Percentiles rank a stretch among this genome's conserved stretches.
Evolutionary conservation across 805 yeast species (phyloP).

Genomic region (Schizosaccharomyces japonicus): DNA sequence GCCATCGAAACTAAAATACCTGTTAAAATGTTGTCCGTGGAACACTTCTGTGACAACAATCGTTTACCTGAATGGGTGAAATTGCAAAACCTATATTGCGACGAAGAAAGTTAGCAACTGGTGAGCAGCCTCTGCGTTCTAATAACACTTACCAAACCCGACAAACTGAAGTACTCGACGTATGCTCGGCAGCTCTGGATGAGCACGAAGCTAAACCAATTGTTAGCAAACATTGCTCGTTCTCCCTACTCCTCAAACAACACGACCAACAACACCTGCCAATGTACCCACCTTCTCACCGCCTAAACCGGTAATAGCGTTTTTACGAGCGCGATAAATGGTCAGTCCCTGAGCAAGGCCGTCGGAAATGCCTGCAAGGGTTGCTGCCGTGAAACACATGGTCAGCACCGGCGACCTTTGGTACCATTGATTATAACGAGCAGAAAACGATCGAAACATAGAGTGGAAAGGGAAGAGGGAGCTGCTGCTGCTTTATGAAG

Average conservation of each 20-base stretch:
- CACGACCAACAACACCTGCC: too few species aligned
- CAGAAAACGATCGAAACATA: neutral
- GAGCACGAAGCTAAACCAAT: neutral
- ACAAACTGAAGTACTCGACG: neutral
- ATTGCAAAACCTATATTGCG: neutral
- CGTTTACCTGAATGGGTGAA: neutral
- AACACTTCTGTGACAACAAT: too few species aligned
- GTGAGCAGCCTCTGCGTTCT: neutral
- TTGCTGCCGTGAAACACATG: neutral
- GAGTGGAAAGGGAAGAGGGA: too few species aligned
- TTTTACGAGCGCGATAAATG: neutral
- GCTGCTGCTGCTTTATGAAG: too few species aligned
- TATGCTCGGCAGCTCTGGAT: neutral
- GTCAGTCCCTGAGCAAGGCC: conserved; percentile 1
- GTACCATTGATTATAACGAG: neutral
- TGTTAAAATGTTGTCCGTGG: too few species aligned
- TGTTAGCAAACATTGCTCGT: neutral
- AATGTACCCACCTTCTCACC: neutral
- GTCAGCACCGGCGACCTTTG: neutral
- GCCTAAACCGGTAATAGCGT: neutral
- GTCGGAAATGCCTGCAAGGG: conserved; percentile 2
- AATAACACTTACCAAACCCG: neutral
- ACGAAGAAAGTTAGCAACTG: neutral
- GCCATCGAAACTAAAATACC: conserved; percentile 1
- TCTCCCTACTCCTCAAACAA: too few species aligned